Evolutionary conservation across 495 filamentous ascomycete genomes (phyloP).

Genomic region (Chaetomidium leptoderma): DNA sequence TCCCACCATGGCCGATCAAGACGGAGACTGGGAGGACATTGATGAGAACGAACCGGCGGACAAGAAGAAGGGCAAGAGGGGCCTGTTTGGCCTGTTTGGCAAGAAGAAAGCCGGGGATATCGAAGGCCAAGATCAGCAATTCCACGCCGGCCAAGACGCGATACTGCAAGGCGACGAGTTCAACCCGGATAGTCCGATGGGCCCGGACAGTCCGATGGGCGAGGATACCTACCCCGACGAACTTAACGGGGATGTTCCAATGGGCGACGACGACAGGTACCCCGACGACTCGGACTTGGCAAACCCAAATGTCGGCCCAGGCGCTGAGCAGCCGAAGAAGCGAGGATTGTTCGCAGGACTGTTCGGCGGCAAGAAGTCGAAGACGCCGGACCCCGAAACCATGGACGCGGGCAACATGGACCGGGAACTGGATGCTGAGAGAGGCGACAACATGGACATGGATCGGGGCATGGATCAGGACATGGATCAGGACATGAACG

Average conservation of each 20-base stretch:
- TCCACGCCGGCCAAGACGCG: not conserved
- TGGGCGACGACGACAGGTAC: not conserved
- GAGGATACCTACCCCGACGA: not conserved
- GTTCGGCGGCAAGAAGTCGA: conserved; percentile 1
- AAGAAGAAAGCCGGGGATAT: not conserved
- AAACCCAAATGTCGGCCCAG: not conserved
- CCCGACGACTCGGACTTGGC: not conserved
- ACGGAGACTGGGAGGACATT: conserved; percentile 2
- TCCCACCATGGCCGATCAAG: not conserved
- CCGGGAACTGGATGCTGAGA: not conserved
- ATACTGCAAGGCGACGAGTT: no score
- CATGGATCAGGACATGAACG: not conserved
- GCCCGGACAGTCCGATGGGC: no score
- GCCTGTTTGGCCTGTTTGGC: not conserved
- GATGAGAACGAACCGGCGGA: not conserved
- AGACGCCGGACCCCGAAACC: not conserved
- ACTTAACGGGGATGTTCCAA: not conserved
- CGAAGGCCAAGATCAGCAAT: not conserved
- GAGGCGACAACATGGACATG: not conserved
- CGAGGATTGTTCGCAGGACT: not conserved
- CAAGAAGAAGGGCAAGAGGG: conserved; percentile 1
- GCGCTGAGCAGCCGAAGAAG: not conserved
- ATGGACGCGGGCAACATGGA: not conserved
- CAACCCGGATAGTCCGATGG: no score
- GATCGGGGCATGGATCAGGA: not conserved